Conservation (phyloP, 2,329 filamentous ascomycete genomes). For the Colletotrichum sidae region DNA sequence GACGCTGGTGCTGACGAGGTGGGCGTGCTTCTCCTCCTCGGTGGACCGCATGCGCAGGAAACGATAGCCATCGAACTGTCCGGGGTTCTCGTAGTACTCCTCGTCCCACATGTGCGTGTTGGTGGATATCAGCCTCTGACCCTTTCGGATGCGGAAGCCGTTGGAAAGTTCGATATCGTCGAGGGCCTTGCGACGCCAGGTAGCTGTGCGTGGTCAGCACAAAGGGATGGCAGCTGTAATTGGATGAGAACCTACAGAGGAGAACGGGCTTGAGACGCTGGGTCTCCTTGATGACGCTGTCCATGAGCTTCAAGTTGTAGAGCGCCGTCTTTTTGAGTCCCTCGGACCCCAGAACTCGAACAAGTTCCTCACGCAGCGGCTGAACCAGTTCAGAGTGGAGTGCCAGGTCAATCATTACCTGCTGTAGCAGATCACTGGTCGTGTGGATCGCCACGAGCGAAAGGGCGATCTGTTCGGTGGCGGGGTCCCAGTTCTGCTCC, state of each 20-base stretch:
- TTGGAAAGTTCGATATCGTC: constrained; percentile 37
- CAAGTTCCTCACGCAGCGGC: constrained; percentile 40
- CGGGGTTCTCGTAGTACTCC: constrained; percentile 37
- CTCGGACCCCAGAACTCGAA: constrained; percentile 36
- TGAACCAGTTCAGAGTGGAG: constrained; percentile 39
- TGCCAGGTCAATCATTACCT: constrained; percentile 40
- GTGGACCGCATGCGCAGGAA: constrained; percentile 38
- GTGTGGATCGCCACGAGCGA: constrained; percentile 42
- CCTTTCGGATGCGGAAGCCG: constrained; percentile 40
- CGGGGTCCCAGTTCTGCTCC: constrained; percentile 28
- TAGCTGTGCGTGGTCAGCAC: constrained; percentile 4
- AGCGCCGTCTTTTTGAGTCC: constrained; percentile 40
- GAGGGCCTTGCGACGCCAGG: constrained; percentile 30
- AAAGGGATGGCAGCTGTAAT: not conserved
- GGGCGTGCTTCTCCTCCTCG: constrained; percentile 41
- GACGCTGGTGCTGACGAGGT: constrained; percentile 48
- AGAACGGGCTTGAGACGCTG: constrained; percentile 41
- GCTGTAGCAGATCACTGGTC: constrained; percentile 39
- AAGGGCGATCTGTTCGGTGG: constrained; percentile 37
- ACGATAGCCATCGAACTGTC: constrained; percentile 39
- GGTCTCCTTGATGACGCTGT: constrained; percentile 43
- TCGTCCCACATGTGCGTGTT: constrained; percentile 39
- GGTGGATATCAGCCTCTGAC: constrained; percentile 36
- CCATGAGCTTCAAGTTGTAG: constrained; percentile 41
- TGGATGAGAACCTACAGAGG: constrained; percentile 26